Conservation (phyloP, 2,329 filamentous ascomycete species). For the Thielaviopsis cerberus region DNA sequence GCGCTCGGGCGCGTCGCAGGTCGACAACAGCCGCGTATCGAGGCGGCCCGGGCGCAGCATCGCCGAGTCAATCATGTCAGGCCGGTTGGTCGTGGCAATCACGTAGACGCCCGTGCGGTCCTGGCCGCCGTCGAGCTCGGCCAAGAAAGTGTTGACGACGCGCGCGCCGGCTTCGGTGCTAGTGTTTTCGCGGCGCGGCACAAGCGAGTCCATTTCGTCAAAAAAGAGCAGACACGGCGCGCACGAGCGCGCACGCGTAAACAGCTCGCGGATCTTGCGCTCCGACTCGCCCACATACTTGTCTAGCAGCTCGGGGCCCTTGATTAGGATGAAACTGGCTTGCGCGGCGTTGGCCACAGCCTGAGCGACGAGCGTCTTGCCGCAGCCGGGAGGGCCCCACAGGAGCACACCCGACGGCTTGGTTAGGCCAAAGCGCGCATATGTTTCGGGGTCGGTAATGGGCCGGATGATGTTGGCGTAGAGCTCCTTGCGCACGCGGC, state of each 20-base stretch:
- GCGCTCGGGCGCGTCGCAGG: conserved; percentile 57
- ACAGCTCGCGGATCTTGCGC: conserved; percentile 78
- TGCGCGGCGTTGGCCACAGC: conserved; percentile 89
- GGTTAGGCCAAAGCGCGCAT: conserved; percentile 57
- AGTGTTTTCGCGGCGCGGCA: conserved; percentile 61
- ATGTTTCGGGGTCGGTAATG: conserved; percentile 65
- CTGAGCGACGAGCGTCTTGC: conserved; percentile 90
- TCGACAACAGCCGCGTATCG: conserved; percentile 76
- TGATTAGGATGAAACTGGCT: conserved; percentile 96
- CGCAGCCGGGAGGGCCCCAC: conserved; percentile 91
- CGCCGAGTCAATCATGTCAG: conserved; percentile 89
- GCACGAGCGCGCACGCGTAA: conserved; percentile 67
- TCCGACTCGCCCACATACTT: conserved; percentile 97
- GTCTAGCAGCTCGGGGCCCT: conserved; percentile 87
- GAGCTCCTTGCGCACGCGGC: conserved; percentile 62
- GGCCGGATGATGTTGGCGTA: conserved; percentile 74
- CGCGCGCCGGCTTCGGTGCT: conserved; percentile 69
- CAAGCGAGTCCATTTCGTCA: conserved; percentile 86
- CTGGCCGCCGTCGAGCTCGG: conserved; percentile 75
- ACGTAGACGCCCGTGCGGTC: conserved; percentile 76
- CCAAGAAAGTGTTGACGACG: conserved; percentile 86
- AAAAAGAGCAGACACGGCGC: conserved; percentile 94
- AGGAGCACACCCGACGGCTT: conserved; percentile 76
- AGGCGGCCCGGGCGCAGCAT: conserved; percentile 84
- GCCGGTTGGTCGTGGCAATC: conserved; percentile 84